Percentiles rank a stretch among this genome's conserved stretches.
Evolutionary conservation across 352 stramenopile genomes (phyloP).

Genomic region (Aphanomyces stellatus): DNA sequence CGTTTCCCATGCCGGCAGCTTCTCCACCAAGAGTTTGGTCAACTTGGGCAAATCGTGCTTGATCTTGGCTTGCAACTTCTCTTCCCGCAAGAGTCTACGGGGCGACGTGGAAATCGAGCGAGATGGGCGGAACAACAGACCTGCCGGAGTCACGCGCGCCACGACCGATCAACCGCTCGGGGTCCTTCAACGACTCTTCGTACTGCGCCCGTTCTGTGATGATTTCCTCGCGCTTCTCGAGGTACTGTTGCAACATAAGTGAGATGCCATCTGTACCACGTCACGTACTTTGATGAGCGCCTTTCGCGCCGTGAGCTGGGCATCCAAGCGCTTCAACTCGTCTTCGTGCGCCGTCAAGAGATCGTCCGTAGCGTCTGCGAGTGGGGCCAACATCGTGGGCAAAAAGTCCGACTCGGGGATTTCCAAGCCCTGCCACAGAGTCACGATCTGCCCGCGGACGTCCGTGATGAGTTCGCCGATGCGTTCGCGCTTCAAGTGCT

Average conservation of each 20-base stretch:
- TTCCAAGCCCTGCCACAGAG: constrained; percentile 5
- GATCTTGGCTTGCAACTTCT: constrained; percentile 31
- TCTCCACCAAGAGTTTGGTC: constrained; percentile 30
- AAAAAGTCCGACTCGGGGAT: constrained; percentile 12
- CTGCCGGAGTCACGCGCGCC: constrained; percentile 13
- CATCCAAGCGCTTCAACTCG: constrained; percentile 26
- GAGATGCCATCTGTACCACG: constrained; percentile 9
- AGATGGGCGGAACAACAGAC: background rate
- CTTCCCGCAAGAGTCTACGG: constrained; percentile 25
- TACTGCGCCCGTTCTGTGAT: constrained; percentile 31
- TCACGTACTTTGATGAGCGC: constrained; percentile 22
- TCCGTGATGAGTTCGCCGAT: background rate
- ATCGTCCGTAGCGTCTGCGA: constrained; percentile 24
- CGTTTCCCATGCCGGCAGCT: constrained; percentile 33
- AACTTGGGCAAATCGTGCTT: constrained; percentile 35
- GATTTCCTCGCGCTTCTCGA: constrained; percentile 40
- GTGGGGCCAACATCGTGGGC: constrained; percentile 22
- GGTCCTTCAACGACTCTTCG: constrained; percentile 19
- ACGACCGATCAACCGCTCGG: constrained; percentile 22
- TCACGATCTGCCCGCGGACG: constrained; percentile 8
- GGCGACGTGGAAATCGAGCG: background rate
- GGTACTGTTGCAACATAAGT: constrained; percentile 21
- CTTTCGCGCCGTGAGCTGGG: constrained; percentile 22
- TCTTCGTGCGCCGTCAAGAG: constrained; percentile 29
- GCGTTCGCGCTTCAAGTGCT: background rate